Conservation (phyloP, 352 stramenopile genomes). For the Phytophthora capsici region DNA sequence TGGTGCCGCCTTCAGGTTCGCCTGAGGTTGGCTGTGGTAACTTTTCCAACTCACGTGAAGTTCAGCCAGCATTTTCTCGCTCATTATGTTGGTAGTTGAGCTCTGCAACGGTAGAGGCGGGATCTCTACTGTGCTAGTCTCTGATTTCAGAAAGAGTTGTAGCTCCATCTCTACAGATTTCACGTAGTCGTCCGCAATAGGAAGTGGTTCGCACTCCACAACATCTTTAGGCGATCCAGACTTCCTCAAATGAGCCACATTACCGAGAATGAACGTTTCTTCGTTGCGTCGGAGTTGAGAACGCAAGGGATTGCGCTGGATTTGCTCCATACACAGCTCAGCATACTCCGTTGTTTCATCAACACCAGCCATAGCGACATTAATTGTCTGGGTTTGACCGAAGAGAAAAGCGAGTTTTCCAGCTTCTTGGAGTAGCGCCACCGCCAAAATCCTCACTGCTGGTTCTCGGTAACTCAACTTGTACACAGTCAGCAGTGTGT, state of each 20-base stretch:
- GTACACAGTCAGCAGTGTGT: slow-evolving; percentile 31
- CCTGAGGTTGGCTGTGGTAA: slow-evolving; percentile 34
- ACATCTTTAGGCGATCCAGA: not conserved
- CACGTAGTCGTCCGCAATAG: slow-evolving; percentile 32
- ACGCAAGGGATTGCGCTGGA: slow-evolving; percentile 32
- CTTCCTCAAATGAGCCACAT: not conserved
- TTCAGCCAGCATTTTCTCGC: slow-evolving; percentile 44
- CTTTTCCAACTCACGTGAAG: slow-evolving; percentile 50
- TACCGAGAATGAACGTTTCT: slow-evolving; percentile 18
- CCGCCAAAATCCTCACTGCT: slow-evolving; percentile 44
- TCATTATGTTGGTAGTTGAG: slow-evolving; percentile 33
- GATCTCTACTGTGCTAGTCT: not conserved
- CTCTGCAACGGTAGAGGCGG: slow-evolving; percentile 32
- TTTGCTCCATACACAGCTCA: slow-evolving; percentile 16
- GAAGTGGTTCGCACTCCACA: slow-evolving; percentile 4
- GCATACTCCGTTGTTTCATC: slow-evolving; percentile 28
- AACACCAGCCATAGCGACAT: not conserved
- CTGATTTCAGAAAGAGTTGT: not conserved
- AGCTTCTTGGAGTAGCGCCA: slow-evolving; percentile 33
- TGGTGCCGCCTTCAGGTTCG: slow-evolving; percentile 4
- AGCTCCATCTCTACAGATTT: slow-evolving; percentile 23
- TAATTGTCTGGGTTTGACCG: not conserved
- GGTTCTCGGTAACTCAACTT: slow-evolving; percentile 44
- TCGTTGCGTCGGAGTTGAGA: slow-evolving; percentile 23
- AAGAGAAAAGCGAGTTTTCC: slow-evolving; percentile 47